Percentiles rank a stretch among this genome's conserved stretches.
phyloP scores from a whole-genome alignment of 2,329 filamentous ascomycete genomes.

The Pestalotiopsis sp. region DNA sequence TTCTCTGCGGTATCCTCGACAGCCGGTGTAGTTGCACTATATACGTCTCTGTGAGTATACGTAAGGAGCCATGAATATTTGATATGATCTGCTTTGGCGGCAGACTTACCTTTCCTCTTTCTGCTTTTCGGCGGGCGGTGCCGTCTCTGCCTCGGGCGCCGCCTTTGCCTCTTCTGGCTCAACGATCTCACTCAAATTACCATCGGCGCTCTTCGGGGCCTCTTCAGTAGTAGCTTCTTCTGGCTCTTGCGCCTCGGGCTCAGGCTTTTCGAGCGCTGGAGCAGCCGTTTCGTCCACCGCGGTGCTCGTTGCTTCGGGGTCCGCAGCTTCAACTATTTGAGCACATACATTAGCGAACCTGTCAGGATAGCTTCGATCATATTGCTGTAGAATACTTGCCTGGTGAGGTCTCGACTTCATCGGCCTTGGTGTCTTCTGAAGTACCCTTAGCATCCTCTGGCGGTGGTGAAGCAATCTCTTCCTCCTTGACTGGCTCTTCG shows the following conservation, averaged over 20 bases:
- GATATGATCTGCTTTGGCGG: not conserved
- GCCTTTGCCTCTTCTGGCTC: not conserved
- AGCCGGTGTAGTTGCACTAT: not conserved
- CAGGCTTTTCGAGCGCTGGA: not conserved
- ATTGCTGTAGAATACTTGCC: not conserved
- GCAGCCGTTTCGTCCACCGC: not conserved
- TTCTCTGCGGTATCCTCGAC: not conserved
- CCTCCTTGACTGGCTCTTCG: not conserved
- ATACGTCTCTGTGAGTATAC: not conserved
- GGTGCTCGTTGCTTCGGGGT: not conserved
- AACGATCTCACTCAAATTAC: not conserved
- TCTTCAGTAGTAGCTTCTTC: not conserved
- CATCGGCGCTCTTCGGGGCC: not conserved
- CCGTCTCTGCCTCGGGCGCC: not conserved
- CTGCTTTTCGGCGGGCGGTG: not conserved
- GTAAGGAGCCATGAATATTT: not conserved
- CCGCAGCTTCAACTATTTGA: not conserved
- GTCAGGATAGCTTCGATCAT: not conserved
- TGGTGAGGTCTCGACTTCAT: not conserved
- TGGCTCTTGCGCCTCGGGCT: not conserved
- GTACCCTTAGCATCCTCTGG: not conserved
- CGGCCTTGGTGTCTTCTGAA: not conserved
- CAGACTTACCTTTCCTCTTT: not conserved
- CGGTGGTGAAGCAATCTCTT: not conserved
- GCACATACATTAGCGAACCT: not conserved